Evolutionary conservation across 768 basidiomycete genomes (phyloP), one percentile per base, ranked within the genome.

Genomic region (Kondoa malvinella): DNA sequence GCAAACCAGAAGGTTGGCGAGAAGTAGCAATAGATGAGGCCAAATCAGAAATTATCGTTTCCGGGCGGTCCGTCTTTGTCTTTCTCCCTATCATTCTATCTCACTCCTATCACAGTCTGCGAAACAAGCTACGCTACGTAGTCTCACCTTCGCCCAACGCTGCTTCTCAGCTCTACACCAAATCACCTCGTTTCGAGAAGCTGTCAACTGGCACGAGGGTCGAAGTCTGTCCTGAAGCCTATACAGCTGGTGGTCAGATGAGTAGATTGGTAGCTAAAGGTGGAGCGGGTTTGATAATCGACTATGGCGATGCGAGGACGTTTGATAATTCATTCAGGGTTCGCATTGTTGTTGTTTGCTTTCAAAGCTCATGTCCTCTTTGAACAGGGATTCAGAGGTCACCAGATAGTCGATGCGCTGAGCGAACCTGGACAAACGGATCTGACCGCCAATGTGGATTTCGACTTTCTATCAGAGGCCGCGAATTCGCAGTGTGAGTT

Each of bases 381-480:
- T 2, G 31, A 25, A 25, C 60, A 96, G 92, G 95, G 87, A 0
- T 96, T 99, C 81, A 86, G 86, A 76, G 80, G 84, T 26, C 95
- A 97, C 75, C 81, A 85, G 68, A 84, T 90, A 16, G 87, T 88
- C 1, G 87, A 92, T 75, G 80, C 88, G 2, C 94, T 97, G 74
- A 81, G 87, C 65, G 79, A 81, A 12, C 92, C 92, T 0, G 95
- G 95, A 21, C 82, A 87, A 56, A 87, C 88, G 56, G 95, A 99
- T 76, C 78, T 97, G 60, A 99, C 95, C 0, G 86, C 87, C n/a
- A 95, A 97, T 74, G 94, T 99, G 61, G 92, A 99, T 78, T 97
- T 97, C 77, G 83, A 85, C 0, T 89, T 88, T 75, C 80, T 97
- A 59, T 81, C 82, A 74, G 90, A 95, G 78, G 85, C 88, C 79